Conservation (phyloP, 371 early-diverging fungal species). For the Rhizopus delemar region DNA sequence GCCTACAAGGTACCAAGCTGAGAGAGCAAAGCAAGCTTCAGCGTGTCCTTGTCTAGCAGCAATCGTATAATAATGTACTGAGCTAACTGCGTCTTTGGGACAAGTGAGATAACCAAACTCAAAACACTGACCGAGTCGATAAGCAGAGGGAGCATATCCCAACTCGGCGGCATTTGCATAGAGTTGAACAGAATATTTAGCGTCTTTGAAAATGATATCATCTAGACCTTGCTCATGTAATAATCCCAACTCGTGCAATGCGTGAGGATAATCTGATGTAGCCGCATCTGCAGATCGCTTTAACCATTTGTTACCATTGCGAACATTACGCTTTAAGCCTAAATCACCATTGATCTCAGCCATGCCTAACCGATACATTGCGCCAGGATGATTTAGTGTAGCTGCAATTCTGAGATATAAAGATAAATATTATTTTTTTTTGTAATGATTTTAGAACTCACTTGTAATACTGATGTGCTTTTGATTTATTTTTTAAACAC, state of each 20-base stretch:
- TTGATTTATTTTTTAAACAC: constrained; percentile 56
- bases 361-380: constrained; percentile 72
- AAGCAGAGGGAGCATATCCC: constrained; percentile 69
- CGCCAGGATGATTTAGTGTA: constrained; percentile 68
- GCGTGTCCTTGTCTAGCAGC: constrained; percentile 90
- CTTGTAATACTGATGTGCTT: constrained; percentile 71
- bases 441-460: constrained; percentile 15
- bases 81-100: constrained; percentile 65
- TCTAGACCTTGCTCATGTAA: constrained; percentile 72
- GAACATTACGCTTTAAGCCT: constrained; percentile 56
- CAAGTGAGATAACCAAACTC: constrained; percentile 72
- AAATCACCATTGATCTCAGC: constrained; percentile 75
- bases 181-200: constrained; percentile 68
- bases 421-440: neutral
- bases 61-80: constrained; percentile 77
- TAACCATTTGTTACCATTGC: constrained; percentile 83
- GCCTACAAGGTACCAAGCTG: constrained; percentile 96
- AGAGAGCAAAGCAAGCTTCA: constrained; percentile 90
- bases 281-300: constrained; percentile 75
- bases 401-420: constrained; percentile 43
- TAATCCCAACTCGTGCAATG: constrained; percentile 73
- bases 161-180: constrained; percentile 62
- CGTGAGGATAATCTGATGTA: constrained; percentile 72
- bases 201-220: constrained; percentile 70
- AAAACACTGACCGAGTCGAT: constrained; percentile 83